Conservation (phyloP, 2,329 filamentous ascomycete species). For the Hypoxylon sp. region DNA sequence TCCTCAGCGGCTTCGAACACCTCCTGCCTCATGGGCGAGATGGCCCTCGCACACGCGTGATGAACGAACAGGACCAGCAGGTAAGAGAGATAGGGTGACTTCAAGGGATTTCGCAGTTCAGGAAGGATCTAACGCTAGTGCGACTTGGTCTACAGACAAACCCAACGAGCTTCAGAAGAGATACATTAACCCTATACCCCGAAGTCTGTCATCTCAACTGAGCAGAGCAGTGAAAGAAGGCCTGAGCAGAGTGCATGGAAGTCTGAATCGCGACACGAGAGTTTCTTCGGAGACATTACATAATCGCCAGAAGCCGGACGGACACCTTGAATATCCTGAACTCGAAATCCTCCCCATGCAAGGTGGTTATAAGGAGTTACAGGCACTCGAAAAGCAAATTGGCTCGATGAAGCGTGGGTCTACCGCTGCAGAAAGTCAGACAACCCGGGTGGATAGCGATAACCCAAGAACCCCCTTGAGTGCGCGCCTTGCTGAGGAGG, state of each 20-base stretch:
- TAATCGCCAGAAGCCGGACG: constrained; percentile 19
- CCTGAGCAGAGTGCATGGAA: constrained; percentile 42
- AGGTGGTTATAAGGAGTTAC: constrained; percentile 51
- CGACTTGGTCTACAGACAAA: constrained; percentile 25
- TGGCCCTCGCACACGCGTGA: constrained; percentile 53
- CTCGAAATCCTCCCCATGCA: constrained; percentile 53
- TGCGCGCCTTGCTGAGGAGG: constrained; percentile 46
- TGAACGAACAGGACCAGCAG: constrained; percentile 49
- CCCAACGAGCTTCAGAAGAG: constrained; percentile 25
- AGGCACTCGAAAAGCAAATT: constrained; percentile 53
- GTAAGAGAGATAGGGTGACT: constrained; percentile 46
- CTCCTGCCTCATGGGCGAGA: constrained; percentile 52
- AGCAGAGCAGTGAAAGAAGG: constrained; percentile 46
- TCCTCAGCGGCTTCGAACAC: constrained; percentile 34
- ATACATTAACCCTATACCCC: constrained; percentile 29
- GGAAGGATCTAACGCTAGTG: constrained; percentile 14
- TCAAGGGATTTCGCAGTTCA: constrained; percentile 47
- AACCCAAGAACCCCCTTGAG: constrained; percentile 42
- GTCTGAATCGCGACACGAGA: constrained; percentile 16
- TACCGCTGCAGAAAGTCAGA: constrained; percentile 48
- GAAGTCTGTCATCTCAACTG: constrained; percentile 47
- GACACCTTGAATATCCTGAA: constrained; percentile 54
- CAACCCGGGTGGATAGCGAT: constrained; percentile 29
- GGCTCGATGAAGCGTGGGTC: constrained; percentile 52
- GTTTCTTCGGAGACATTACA: constrained; percentile 17